Base-by-base conservation (phyloP, 2,329 filamentous ascomycete species). In the Didymella exigua region DNA sequence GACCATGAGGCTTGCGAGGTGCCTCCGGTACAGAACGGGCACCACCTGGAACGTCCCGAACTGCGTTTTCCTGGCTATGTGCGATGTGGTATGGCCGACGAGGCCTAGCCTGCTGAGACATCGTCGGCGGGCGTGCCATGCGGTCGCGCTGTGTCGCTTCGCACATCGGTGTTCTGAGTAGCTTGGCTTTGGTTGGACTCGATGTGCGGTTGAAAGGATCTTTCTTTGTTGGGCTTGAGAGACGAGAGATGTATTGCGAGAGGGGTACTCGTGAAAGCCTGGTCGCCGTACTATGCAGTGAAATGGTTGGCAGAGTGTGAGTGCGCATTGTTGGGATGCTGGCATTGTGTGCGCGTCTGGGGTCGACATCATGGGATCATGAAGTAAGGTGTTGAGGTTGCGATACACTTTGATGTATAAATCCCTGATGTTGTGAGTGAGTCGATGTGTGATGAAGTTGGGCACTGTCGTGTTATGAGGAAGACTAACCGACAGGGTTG, bases 1-100 rank as follows among this genome's bases (percentile, higher is more conserved):
- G 46, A 55, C 45, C 13, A 55, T 42, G n/a, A 55, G 37, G n/a
- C 42, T 49, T 46, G 52, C 52, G 36, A 55, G 46, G 18, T 47
- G 41, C 30, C 27, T 33, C 16, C 46, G 46, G 33, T 50, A 46
- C 11, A 47, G 18, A 9, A 55, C 46, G 30, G 52, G 52, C 24
- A 49, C 36, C 26, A 47, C 30, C 47, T 50, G 52, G 26, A 54
- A 19, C 26, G 44, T 31, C 3, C 51, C 51, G 31, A 54, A 27
- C 21, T 44, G 45, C 1, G 44, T 54, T 11, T 16, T 54, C 24
- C 24, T 44, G 24, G 13, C 38, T 34, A 55, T 55, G 7, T 26
- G 45, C n/a, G 11, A 23, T 24, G 46, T 50, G 11, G 37, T 47
- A 19, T 55, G 46, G 46, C 41, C 36, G 41, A 55, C 52, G 23